Evolutionary conservation across 768 basidiomycete species (phyloP).

Genomic region (Leucocoprinus birnbaumii): DNA sequence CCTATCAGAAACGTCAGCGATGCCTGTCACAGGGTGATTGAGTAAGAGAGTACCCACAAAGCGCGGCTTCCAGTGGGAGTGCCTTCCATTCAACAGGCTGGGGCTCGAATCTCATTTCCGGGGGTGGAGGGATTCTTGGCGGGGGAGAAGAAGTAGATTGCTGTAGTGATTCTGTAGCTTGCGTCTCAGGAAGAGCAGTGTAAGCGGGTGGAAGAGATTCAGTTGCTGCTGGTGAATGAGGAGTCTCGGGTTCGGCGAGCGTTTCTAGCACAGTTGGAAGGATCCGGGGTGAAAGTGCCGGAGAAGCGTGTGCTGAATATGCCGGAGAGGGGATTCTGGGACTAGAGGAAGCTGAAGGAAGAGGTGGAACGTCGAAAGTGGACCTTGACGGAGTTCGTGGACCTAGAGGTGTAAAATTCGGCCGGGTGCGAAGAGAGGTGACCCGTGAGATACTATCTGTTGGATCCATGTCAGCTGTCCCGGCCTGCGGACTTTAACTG

Average conservation of each 20-base stretch:
- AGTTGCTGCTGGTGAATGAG: constrained; percentile 3
- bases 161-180: constrained; percentile 3
- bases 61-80: constrained; percentile 65
- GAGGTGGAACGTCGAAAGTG: constrained; percentile 1
- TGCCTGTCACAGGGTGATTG: constrained; percentile 1
- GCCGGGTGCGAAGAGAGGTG: constrained; percentile 25
- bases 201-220: constrained; percentile 10
- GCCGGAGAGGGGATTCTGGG: neutral
- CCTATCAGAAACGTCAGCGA: constrained; percentile 26
- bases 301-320: constrained; percentile 1
- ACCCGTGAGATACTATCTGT: constrained; percentile 24
- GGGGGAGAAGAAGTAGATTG: constrained; percentile 19
- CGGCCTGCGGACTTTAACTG: neutral
- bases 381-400: constrained; percentile 19
- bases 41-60: constrained; percentile 34
- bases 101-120: constrained; percentile 54
- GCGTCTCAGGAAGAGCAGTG: constrained; percentile 5
- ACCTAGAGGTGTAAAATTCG: constrained; percentile 22
- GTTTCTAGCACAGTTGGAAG: constrained; percentile 9
- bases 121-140: constrained; percentile 41
- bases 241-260: neutral
- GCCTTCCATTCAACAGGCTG: constrained; percentile 63
- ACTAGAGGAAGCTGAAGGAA: neutral
- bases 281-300: neutral
- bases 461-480: constrained; percentile 7